phyloP scores from a whole-genome alignment of 768 basidiomycete species.

The Panus rudis region DNA sequence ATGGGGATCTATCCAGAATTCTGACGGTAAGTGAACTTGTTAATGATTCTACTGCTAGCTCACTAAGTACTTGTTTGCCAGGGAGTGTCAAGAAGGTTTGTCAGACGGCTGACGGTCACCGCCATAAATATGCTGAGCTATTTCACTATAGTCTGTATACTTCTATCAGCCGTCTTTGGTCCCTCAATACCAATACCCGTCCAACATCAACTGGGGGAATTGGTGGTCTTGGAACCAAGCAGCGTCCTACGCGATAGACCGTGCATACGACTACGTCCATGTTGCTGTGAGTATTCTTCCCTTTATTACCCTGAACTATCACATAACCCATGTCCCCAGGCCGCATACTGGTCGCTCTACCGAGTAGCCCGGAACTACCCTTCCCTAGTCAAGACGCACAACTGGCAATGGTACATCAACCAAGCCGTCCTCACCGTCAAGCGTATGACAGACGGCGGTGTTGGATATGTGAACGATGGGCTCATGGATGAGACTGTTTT shows the following conservation, averaged over 20 bases:
- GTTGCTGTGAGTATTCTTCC: constrained; percentile 14
- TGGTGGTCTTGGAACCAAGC: constrained; percentile 56
- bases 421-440: constrained; percentile 43
- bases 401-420: constrained; percentile 53
- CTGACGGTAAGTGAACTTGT: constrained; percentile 28
- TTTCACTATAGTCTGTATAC: constrained; percentile 34
- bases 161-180: constrained; percentile 42
- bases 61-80: constrained; percentile 15
- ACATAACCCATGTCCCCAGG: constrained; percentile 3
- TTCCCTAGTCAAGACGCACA: constrained; percentile 34
- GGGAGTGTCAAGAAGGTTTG: constrained; percentile 47
- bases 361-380: constrained; percentile 55
- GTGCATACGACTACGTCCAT: constrained; percentile 42
- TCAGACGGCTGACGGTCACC: neutral
- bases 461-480: constrained; percentile 40
- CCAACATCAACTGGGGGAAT: constrained; percentile 40
- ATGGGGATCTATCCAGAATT: constrained; percentile 45
- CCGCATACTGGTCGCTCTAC: constrained; percentile 48
- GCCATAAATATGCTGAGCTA: neutral
- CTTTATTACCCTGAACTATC: neutral
- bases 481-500: constrained; percentile 55
- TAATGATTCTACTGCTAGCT: neutral
- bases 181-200: constrained; percentile 42
- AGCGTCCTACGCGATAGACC: constrained; percentile 38
- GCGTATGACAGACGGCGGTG: constrained; percentile 37